Conservation (phyloP, 768 basidiomycete species). For the Russula sp. region DNA sequence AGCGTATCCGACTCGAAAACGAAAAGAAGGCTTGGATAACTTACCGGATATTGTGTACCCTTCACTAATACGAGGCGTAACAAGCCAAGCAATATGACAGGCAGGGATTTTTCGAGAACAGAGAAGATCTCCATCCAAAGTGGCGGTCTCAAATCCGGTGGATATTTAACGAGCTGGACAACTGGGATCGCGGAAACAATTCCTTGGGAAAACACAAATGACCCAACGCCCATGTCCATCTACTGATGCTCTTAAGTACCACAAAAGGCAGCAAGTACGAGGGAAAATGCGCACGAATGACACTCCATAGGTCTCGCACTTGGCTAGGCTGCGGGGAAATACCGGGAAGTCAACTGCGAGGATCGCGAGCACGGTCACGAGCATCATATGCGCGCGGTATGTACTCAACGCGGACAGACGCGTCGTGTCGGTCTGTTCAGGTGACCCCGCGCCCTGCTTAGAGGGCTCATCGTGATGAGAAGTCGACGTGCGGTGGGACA, state of each 20-base stretch:
- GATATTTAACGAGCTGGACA: slow-evolving; percentile 67
- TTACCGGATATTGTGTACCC: slow-evolving; percentile 88
- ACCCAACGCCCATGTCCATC: slow-evolving; percentile 99
- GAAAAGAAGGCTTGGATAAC: slow-evolving; percentile 30
- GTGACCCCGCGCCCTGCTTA: background rate
- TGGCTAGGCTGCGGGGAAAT: slow-evolving; percentile 84
- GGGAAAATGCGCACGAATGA: slow-evolving; percentile 63
- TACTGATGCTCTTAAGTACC: slow-evolving; percentile 36
- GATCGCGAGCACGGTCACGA: slow-evolving; percentile 87
- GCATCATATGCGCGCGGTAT: slow-evolving; percentile 93
- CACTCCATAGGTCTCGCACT: slow-evolving; percentile 92
- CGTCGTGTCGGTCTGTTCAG: slow-evolving; percentile 27
- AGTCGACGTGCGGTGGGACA: slow-evolving; percentile 14
- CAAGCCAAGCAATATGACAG: slow-evolving; percentile 70
- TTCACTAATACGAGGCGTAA: slow-evolving; percentile 84
- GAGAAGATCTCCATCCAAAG: slow-evolving; percentile 49
- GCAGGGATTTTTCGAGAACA: slow-evolving; percentile 56
- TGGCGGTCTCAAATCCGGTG: slow-evolving; percentile 49
- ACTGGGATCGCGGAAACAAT: slow-evolving; percentile 84
- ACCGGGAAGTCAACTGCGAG: slow-evolving; percentile 94
- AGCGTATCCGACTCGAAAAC: background rate
- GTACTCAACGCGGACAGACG: slow-evolving; percentile 75
- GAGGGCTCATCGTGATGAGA: slow-evolving; percentile 13
- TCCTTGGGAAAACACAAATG: slow-evolving; percentile 96
- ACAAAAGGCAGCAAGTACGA: background rate